A percentile compares a stretch with the other conserved stretches of the same genome.
Evolutionary conservation across 2,329 filamentous ascomycete genomes (phyloP).

Genomic region (Grosmannia serpens): DNA sequence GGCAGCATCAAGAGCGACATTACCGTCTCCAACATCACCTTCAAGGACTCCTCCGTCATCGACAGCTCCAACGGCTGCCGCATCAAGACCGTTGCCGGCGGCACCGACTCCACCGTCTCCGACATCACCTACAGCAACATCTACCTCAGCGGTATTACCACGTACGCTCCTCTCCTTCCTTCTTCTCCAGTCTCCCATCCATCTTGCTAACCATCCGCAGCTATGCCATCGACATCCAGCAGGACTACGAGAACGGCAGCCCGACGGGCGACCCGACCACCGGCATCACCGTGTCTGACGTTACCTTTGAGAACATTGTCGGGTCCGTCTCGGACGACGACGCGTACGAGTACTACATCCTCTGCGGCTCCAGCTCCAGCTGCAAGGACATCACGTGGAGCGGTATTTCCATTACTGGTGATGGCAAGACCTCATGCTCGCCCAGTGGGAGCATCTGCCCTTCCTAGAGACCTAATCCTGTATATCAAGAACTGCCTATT

Average conservation of each 20-base stretch:
- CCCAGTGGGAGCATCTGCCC: slow-evolving; percentile 1
- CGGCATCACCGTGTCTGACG: slow-evolving; percentile 32
- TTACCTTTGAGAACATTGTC: slow-evolving; percentile 15
- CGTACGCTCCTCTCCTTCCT: neutral
- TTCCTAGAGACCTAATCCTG: neutral
- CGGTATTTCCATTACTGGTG: neutral
- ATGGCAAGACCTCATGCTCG: neutral
- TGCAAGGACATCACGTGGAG: neutral
- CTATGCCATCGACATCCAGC: slow-evolving; percentile 46
- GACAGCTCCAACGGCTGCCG: slow-evolving; percentile 24
- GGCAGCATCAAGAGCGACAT: slow-evolving; percentile 33
- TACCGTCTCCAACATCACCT: slow-evolving; percentile 36
- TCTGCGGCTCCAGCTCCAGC: slow-evolving; percentile 18
- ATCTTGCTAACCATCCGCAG: slow-evolving; percentile 17
- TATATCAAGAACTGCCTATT: too few species aligned
- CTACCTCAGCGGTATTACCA: slow-evolving; percentile 30
- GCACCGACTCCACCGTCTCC: slow-evolving; percentile 34
- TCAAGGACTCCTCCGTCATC: slow-evolving; percentile 17
- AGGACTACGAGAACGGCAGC: slow-evolving; percentile 41
- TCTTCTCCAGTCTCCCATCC: neutral
- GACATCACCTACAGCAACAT: slow-evolving; percentile 42
- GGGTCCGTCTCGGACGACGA: slow-evolving; percentile 21
- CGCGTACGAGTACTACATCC: slow-evolving; percentile 23
- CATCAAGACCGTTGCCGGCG: slow-evolving; percentile 42
- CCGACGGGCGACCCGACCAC: slow-evolving; percentile 27